A percentile compares a stretch with the other conserved stretches of the same genome.
Conservation (phyloP, 1,284 basidiomycete genomes). For the Irpex sp. region DNA sequence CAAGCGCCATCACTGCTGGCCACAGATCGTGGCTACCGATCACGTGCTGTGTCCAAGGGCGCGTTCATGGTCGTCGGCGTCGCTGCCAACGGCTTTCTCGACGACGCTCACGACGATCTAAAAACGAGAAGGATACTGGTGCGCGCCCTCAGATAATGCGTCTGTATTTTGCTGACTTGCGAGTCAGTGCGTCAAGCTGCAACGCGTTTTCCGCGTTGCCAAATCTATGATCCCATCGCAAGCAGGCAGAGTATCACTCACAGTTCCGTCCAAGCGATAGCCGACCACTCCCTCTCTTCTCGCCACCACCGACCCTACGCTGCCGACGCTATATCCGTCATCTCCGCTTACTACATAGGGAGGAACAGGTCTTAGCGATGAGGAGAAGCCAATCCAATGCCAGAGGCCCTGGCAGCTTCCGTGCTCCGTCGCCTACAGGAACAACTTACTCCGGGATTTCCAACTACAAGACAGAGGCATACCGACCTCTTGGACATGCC, state of each 20-base stretch:
- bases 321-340: constrained; percentile 1
- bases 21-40: no score
- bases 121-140: background rate
- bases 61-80: no score
- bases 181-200: background rate
- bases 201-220: constrained; percentile 1
- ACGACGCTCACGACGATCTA: background rate
- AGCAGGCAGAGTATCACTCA: background rate
- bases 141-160: background rate
- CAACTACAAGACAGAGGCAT: constrained; percentile 72
- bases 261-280: background rate
- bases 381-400: constrained; percentile 22
- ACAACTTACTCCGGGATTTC: constrained; percentile 81
- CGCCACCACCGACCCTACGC: constrained; percentile 2
- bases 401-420: constrained; percentile 12
- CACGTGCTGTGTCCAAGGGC: no score
- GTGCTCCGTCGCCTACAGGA: constrained; percentile 65
- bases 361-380: constrained; percentile 15
- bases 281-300: background rate
- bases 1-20: no score
- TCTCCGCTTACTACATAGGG: background rate
- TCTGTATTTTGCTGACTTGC: background rate
- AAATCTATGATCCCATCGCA: constrained; percentile 12
- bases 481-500: constrained; percentile 54
- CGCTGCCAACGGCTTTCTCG: background rate